Evolutionary conservation across 2,329 filamentous ascomycete species (phyloP).

Genomic region (Hypomyces rosellus): DNA sequence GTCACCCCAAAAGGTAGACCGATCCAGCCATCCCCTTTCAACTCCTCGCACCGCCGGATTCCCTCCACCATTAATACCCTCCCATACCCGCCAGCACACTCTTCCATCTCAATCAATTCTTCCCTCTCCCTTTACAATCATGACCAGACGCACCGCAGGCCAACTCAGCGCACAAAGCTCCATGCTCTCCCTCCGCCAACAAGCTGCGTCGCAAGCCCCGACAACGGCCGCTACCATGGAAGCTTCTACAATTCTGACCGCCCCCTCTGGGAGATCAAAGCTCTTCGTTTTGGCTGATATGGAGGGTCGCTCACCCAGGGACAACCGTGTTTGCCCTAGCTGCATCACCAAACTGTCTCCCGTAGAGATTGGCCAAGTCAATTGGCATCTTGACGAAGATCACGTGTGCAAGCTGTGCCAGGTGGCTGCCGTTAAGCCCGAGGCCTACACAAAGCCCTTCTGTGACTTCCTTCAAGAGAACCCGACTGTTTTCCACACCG

Average conservation of each 20-base stretch:
- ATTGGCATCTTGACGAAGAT: constrained; percentile 22
- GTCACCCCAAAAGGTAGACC: neutral
- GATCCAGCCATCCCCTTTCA: neutral
- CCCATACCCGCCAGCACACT: neutral
- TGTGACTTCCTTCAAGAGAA: constrained; percentile 82
- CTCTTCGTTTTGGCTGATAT: constrained; percentile 46
- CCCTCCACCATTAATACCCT: neutral
- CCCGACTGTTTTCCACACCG: constrained; percentile 89
- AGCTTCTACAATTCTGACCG: neutral
- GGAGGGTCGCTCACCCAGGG: constrained; percentile 27
- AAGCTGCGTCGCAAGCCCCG: constrained; percentile 27
- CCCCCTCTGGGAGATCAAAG: constrained; percentile 17
- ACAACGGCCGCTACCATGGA: constrained; percentile 19
- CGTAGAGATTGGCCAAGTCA: constrained; percentile 24
- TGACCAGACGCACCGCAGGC: constrained; percentile 41
- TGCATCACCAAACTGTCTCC: constrained; percentile 31
- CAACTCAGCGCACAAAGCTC: constrained; percentile 39
- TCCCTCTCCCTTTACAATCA: constrained; percentile 18
- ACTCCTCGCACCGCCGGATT: neutral
- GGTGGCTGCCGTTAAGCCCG: constrained; percentile 40
- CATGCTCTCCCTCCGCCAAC: constrained; percentile 39
- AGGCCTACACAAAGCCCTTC: constrained; percentile 75
- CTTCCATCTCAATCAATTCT: neutral
- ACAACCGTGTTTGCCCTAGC: constrained; percentile 32
- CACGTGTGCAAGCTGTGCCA: constrained; percentile 31